phyloP scores from a whole-genome alignment of 2,329 filamentous ascomycete species.

The Ophiostoma sp. region DNA sequence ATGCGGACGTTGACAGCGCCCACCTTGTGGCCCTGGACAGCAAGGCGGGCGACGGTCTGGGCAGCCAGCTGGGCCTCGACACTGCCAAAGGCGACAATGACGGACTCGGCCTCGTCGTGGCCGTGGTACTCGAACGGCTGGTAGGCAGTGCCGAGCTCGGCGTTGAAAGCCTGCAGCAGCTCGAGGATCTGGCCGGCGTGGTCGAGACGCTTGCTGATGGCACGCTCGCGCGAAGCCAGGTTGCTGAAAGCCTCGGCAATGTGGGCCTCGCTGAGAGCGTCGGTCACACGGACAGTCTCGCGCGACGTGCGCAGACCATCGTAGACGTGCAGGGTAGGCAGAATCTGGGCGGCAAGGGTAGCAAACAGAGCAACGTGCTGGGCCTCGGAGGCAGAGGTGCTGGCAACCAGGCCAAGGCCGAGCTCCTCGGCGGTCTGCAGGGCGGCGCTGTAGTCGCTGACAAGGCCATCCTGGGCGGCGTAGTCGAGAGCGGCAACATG shows the following conservation, averaged over 20 bases:
- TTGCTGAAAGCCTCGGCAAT: conserved; percentile 61
- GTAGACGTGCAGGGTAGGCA: conserved; percentile 74
- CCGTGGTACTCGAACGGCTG: conserved; percentile 91
- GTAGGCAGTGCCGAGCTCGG: conserved; percentile 89
- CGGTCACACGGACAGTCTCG: conserved; percentile 67
- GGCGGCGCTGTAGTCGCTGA: conserved; percentile 79
- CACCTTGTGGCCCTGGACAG: conserved; percentile 67
- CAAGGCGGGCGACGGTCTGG: conserved; percentile 70
- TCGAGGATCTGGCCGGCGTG: conserved; percentile 64
- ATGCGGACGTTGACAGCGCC: conserved; percentile 88
- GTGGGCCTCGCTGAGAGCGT: conserved; percentile 60
- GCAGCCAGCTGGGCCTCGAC: conserved; percentile 80
- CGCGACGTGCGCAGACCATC: conserved; percentile 69
- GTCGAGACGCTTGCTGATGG: conserved; percentile 64
- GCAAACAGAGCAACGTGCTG: conserved; percentile 84
- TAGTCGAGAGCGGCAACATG: conserved; percentile 93
- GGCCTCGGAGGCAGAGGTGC: conserved; percentile 79
- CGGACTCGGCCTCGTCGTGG: conserved; percentile 69
- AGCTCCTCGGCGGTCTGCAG: conserved; percentile 82
- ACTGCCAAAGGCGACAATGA: conserved; percentile 89
- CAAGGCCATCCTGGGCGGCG: conserved; percentile 60
- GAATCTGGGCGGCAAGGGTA: conserved; percentile 63
- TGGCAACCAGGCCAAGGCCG: conserved; percentile 78
- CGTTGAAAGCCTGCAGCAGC: conserved; percentile 71
- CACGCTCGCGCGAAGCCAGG: conserved; percentile 37